Evolutionary conservation across 306 rosid genomes (phyloP).

Genomic region (Hippophae tibetana): DNA sequence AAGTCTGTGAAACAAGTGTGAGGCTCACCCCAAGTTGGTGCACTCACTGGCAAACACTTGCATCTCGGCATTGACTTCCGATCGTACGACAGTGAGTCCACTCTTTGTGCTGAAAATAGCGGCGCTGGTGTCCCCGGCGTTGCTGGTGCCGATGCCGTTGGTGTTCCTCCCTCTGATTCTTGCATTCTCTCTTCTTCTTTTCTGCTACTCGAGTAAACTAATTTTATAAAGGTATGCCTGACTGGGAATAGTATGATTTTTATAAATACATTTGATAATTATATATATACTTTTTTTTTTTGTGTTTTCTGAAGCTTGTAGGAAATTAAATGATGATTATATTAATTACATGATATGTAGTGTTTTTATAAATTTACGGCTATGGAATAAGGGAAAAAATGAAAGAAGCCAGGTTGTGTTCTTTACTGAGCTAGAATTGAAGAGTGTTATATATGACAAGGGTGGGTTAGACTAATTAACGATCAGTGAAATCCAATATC

Average conservation of each 20-base stretch:
- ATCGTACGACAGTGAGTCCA: conserved; percentile 64
- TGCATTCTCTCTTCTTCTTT: conserved; percentile 24
- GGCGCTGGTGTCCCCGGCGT: conserved; percentile 81
- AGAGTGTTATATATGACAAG: too few relatives aligned
- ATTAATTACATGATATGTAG: conserved; percentile 52
- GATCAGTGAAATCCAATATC: too few relatives aligned
- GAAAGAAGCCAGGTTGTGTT: conserved; percentile 42
- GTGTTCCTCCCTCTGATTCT: conserved; percentile 45
- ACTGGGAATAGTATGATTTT: not conserved
- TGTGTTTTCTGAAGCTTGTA: not conserved
- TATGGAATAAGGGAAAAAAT: conserved; percentile 33
- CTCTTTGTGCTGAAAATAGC: conserved; percentile 45
- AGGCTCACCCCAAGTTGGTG: conserved; percentile 41
- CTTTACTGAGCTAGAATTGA: too few relatives aligned
- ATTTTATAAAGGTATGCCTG: conserved; percentile 30
- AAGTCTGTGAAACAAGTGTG: conserved; percentile 56
- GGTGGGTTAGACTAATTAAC: too few relatives aligned
- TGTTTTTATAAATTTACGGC: conserved; percentile 45
- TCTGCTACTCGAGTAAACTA: not conserved
- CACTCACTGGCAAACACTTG: conserved; percentile 57
- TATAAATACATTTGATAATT: not conserved
- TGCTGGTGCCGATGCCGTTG: conserved; percentile 51
- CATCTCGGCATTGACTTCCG: conserved; percentile 67
- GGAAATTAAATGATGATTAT: not conserved
- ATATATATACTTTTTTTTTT: not conserved